Percentiles rank a stretch among this genome's conserved stretches.
These are phyloP conservation scores for Symmetrospora coprosmae DNA, from an alignment of 768 basidiomycete genomes.

Conservation along the genomic window DNA sequence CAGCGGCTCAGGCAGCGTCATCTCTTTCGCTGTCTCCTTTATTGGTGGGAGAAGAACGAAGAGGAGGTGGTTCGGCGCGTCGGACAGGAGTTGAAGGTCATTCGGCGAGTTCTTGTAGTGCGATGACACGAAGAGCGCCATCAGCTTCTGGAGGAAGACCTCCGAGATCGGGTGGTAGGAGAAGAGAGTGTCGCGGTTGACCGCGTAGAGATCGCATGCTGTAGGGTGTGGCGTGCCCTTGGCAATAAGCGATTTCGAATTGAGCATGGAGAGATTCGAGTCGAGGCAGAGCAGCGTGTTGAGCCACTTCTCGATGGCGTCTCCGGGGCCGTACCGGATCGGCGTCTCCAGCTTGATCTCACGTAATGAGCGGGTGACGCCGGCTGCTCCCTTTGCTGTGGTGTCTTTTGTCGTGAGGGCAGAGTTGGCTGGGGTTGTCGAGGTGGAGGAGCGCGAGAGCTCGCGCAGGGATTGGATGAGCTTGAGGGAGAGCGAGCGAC, in stretches of 20 bases:
- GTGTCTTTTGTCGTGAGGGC: conserved; percentile 22
- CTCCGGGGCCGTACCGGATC: conserved; percentile 75
- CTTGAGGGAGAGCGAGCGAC: conserved; percentile 94
- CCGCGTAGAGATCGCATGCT: conserved; percentile 85
- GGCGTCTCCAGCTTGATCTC: conserved; percentile 92
- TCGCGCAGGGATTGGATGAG: conserved; percentile 94
- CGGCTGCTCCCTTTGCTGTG: conserved; percentile 36
- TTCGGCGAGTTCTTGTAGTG: conserved; percentile 99
- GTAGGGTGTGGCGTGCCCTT: conserved; percentile 90
- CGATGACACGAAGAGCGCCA: conserved; percentile 90
- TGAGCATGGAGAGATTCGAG: conserved; percentile 47
- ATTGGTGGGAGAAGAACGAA: conserved; percentile 90
- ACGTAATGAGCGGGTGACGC: conserved; percentile 60
- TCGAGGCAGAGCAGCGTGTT: conserved; percentile 80
- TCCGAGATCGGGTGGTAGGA: conserved; percentile 96
- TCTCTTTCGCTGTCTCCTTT: conserved; percentile 58
- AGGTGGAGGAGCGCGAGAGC: conserved; percentile 62
- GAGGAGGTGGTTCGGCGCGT: conserved; percentile 90
- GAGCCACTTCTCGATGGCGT: conserved; percentile 88
- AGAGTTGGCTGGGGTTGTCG: conserved; percentile 40
- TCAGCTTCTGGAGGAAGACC: conserved; percentile 92
- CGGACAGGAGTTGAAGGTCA: conserved; percentile 90
- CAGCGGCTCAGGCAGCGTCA: conserved; percentile 80
- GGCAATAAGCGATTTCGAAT: conserved; percentile 36
- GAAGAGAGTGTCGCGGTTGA: conserved; percentile 89